Conservation (phyloP, 768 basidiomycete species). For the Panus rudis region DNA sequence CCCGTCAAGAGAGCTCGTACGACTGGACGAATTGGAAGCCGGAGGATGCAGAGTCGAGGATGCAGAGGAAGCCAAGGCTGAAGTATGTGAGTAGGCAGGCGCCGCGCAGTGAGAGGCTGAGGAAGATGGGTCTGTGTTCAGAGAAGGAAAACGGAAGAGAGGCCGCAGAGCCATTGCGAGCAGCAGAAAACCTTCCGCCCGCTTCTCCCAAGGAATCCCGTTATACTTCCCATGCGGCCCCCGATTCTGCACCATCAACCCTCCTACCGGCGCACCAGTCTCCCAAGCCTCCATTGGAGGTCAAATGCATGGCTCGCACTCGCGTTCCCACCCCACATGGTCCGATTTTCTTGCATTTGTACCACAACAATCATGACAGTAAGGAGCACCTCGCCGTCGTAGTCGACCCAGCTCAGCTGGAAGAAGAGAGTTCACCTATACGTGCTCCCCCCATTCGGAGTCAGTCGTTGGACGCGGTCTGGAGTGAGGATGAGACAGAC, state of each 20-base stretch:
- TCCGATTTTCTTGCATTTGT: conserved; percentile 86
- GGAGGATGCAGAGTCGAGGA: conserved; percentile 30
- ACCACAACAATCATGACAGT: conserved; percentile 85
- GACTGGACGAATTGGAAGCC: conserved; percentile 53
- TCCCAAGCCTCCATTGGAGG: conserved; percentile 36
- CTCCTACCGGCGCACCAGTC: not conserved
- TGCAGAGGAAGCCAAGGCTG: conserved; percentile 37
- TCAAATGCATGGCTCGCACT: conserved; percentile 94
- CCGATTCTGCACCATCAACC: not conserved
- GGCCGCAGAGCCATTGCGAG: conserved; percentile 28
- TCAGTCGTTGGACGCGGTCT: conserved; percentile 70
- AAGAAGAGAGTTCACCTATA: conserved; percentile 26
- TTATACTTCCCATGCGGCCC: conserved; percentile 17
- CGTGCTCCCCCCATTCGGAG: conserved; percentile 62
- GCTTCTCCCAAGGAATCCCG: conserved; percentile 31
- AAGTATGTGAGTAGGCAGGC: conserved; percentile 71
- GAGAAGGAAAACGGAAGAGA: conserved; percentile 50
- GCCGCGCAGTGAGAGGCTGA: conserved; percentile 57
- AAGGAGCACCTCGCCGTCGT: conserved; percentile 98
- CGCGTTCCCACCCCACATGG: conserved; percentile 96
- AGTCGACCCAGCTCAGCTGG: conserved; percentile 78
- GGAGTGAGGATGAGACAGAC: conserved; percentile 82
- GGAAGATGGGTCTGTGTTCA: conserved; percentile 22
- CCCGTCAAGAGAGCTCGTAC: conserved; percentile 44
- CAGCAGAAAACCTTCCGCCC: conserved; percentile 30